Conservation (phyloP, 768 basidiomycete genomes). For the Kwoniella heveanensis region DNA sequence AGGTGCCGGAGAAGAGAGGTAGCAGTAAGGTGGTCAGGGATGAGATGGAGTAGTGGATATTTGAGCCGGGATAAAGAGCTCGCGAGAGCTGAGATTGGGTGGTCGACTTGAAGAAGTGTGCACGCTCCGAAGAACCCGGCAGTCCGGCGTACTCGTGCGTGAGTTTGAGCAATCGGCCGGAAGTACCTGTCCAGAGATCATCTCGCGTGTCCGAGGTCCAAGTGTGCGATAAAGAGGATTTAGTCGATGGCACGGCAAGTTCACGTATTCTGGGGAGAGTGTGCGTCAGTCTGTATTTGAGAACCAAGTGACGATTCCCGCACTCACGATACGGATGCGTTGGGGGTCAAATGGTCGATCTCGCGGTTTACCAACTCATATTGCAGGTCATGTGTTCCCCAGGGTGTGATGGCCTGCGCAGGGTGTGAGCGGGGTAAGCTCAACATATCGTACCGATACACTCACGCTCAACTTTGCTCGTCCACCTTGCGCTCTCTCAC, state of each 20-base stretch:
- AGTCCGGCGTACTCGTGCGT: slow-evolving; percentile 71
- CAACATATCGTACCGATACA: slow-evolving; percentile 26
- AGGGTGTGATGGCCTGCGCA: slow-evolving; percentile 44
- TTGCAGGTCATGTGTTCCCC: slow-evolving; percentile 69
- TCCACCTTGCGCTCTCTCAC: slow-evolving; percentile 59
- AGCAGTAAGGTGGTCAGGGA: slow-evolving; percentile 72
- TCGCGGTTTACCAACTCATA: slow-evolving; percentile 82
- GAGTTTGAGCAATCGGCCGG: slow-evolving; percentile 67
- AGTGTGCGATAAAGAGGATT: slow-evolving; percentile 80
- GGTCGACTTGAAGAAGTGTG: slow-evolving; percentile 73
- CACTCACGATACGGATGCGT: slow-evolving; percentile 77
- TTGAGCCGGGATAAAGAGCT: slow-evolving; percentile 64
- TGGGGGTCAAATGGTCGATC: slow-evolving; percentile 69
- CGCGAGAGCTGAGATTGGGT: slow-evolving; percentile 68
- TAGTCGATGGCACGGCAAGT: slow-evolving; percentile 75
- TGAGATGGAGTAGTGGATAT: slow-evolving; percentile 71
- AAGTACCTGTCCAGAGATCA: slow-evolving; percentile 65
- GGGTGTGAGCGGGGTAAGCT: background rate
- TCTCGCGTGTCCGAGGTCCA: slow-evolving; percentile 76
- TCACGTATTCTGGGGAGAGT: slow-evolving; percentile 68
- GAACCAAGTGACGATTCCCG: background rate
- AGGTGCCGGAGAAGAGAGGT: slow-evolving; percentile 61
- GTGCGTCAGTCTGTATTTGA: slow-evolving; percentile 14
- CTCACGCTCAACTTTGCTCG: slow-evolving; percentile 73
- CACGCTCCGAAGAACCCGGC: slow-evolving; percentile 66